Evolutionary conservation across 2,329 filamentous ascomycete genomes (phyloP).

Genomic region (Sclerotinia trifoliorum): DNA sequence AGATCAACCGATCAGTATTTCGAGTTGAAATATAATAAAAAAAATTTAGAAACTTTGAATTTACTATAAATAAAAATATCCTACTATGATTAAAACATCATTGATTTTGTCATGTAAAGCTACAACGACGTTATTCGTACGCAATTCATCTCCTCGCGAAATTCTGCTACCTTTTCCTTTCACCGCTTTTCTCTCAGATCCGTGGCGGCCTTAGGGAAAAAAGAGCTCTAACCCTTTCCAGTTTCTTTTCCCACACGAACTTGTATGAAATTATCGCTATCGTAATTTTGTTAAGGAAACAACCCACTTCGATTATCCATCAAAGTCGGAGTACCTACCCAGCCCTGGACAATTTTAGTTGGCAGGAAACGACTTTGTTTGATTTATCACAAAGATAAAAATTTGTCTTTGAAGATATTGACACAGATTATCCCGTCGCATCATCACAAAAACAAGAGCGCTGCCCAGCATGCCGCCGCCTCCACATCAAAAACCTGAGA

Average conservation of each 20-base stretch:
- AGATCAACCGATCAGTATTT: no score
- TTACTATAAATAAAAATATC: no score
- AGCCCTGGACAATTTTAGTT: conserved; percentile 7
- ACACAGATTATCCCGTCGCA: conserved; percentile 3
- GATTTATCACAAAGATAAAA: conserved; percentile 14
- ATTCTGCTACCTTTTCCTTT: not conserved
- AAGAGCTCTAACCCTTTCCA: conserved; percentile 1
- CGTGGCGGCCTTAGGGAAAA: conserved; percentile 3
- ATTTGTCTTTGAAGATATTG: conserved; percentile 15
- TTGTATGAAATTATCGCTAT: conserved; percentile 19
- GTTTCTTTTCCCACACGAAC: conserved; percentile 21
- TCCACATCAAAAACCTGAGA: conserved; percentile 96
- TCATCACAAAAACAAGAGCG: conserved; percentile 23
- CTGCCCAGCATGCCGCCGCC: conserved; percentile 66
- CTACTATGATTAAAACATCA: no score
- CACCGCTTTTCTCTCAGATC: conserved; percentile 1
- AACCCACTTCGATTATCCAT: conserved; percentile 19
- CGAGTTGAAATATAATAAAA: no score
- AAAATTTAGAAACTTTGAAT: no score
- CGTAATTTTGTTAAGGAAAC: conserved; percentile 5
- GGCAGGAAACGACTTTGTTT: not conserved
- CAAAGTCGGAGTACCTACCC: conserved; percentile 12
- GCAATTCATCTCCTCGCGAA: not conserved
- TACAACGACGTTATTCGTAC: no score
- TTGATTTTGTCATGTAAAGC: no score